These are phyloP conservation scores for Clohesyomyces aquaticus DNA, from an alignment of 495 filamentous ascomycete species.

Conservation along the genomic window DNA sequence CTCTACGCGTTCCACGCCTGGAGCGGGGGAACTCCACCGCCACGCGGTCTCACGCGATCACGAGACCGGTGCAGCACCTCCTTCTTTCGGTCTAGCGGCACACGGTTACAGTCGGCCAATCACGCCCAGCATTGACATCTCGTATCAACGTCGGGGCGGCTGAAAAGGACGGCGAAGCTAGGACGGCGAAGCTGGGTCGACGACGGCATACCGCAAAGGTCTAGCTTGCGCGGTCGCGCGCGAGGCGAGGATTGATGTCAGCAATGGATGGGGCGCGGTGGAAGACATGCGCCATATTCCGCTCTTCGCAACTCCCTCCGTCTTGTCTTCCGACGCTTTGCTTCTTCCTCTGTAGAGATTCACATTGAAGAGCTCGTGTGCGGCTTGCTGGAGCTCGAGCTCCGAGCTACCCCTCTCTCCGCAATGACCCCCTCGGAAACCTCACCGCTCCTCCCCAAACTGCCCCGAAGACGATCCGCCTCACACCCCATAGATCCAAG, in stretches of 20 bases:
- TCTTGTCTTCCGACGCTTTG: background rate
- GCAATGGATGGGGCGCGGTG: too few species aligned
- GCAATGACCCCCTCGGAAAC: constrained; percentile 32
- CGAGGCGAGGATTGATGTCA: too few species aligned
- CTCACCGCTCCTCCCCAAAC: constrained; percentile 41
- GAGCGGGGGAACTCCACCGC: too few species aligned
- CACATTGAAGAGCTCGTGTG: background rate
- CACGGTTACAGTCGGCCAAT: too few species aligned
- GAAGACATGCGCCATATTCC: too few species aligned
- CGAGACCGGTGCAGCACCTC: background rate
- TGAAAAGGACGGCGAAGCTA: too few species aligned
- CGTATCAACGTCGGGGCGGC: too few species aligned
- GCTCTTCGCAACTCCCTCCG: too few species aligned
- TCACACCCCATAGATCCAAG: constrained; percentile 23
- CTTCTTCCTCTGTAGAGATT: background rate
- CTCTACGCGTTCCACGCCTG: background rate
- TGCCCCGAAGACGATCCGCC: background rate
- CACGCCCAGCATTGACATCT: background rate
- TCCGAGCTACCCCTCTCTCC: background rate
- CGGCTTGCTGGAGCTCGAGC: background rate
- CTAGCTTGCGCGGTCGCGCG: too few species aligned
- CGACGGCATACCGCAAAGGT: too few species aligned
- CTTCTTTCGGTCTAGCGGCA: background rate
- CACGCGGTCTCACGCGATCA: background rate
- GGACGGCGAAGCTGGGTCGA: too few species aligned